Evolutionary conservation across 768 basidiomycete genomes (phyloP).

Genomic region (Heimioporus sp.): DNA sequence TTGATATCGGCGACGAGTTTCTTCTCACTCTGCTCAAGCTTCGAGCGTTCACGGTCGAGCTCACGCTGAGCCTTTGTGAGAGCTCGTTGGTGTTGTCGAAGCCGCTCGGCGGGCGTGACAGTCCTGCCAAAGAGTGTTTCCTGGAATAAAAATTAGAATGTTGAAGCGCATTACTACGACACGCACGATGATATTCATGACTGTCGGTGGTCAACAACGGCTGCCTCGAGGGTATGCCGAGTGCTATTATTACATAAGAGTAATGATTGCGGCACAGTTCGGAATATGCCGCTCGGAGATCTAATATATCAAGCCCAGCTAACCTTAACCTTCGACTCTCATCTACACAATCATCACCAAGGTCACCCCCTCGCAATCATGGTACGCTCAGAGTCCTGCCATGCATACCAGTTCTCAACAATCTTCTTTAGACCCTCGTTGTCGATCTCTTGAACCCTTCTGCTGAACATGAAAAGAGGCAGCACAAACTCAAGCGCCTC

Average conservation of each 20-base stretch:
- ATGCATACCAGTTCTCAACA: conserved; percentile 3
- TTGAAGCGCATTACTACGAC: neutral
- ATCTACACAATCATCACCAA: conserved; percentile 21
- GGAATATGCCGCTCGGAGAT: conserved; percentile 18
- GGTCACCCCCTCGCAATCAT: conserved; percentile 13
- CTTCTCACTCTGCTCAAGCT: conserved; percentile 96
- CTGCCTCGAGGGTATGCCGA: conserved; percentile 5
- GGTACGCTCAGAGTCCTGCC: conserved; percentile 8
- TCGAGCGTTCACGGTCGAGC: conserved; percentile 91
- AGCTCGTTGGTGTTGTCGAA: conserved; percentile 94
- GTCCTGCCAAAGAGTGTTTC: conserved; percentile 94
- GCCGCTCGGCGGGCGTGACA: conserved; percentile 92
- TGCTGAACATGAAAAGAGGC: conserved; percentile 76
- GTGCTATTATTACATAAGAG: too few species aligned
- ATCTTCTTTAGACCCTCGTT: conserved; percentile 79
- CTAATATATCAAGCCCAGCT: conserved; percentile 13
- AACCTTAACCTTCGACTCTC: conserved; percentile 25
- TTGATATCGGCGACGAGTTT: conserved; percentile 95
- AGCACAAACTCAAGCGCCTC: conserved; percentile 99
- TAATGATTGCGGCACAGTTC: neutral
- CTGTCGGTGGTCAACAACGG: conserved; percentile 12
- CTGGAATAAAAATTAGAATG: conserved; percentile 41
- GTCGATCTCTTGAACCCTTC: conserved; percentile 98
- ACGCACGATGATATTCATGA: conserved; percentile 78
- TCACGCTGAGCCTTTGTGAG: conserved; percentile 97